Base-by-base conservation (phyloP, 1,284 basidiomycete genomes). In the Ceratobasidium sp. region DNA sequence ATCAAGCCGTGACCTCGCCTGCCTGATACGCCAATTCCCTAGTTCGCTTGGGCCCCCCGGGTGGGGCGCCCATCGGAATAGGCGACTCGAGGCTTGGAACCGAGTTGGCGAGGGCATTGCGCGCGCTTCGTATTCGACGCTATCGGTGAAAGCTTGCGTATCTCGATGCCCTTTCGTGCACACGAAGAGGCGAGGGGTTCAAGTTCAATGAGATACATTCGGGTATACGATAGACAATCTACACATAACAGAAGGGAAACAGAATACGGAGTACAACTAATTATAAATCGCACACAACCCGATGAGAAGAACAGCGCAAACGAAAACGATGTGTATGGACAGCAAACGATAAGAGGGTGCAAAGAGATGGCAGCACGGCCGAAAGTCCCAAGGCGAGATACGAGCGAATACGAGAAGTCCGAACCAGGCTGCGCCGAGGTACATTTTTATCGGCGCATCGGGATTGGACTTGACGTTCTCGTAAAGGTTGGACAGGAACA, bases 161-260 rank as follows among this genome's bases (percentile, higher is more conserved):
- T 58, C 8, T 19, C 22, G 19, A 7, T 53, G 51, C 22, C 4
- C 51, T 19, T 27, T 51, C 48, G 48, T 51, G 24, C 51, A 53
- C 51, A 53, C 51, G 51, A 53, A 9, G 4, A 29, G 31, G 11
- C n/a, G 48, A 16, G 48, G 19, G 7, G 19, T 49, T 49, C 48
- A 58, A 31, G 31, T 58, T 58, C 14, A 48, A 37, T 56, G 34
- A 19, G 53, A 69, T 69, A 69, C 66, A 69, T 69, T 53, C 16
- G 66, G 66, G 66, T 68, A 68, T 69, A 43, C 14, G 24, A 69
- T 69, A 53, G 48, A 62, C 59, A 22, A 65, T 16, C 46, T 51
- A 66, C 64, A 66, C 11, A 54, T 39, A 31, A 43, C 22, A 37
- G 43, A 31, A 54, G 39, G 16, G 22, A 43, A 46, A 24, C 37